These are phyloP conservation scores for Nannizzia gypsea DNA, from an alignment of 2,329 filamentous ascomycete species.

Conservation along the genomic window DNA sequence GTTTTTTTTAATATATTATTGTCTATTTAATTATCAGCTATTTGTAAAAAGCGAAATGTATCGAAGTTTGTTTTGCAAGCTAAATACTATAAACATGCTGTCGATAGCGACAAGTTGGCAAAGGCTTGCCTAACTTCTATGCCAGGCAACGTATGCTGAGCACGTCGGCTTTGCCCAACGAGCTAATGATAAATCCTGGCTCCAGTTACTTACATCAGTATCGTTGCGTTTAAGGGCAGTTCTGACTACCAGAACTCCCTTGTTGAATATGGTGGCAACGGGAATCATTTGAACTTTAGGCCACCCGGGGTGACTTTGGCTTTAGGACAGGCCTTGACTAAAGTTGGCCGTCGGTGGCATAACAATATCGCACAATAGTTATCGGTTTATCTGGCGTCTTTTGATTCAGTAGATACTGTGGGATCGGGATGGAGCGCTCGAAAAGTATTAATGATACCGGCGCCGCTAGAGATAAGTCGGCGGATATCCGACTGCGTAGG, in stretches of 20 bases:
- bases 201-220: slow-evolving; percentile 1
- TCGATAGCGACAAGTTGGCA: too few species aligned
- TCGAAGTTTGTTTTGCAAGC: too few species aligned
- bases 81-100: too few species aligned
- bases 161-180: slow-evolving; percentile 4
- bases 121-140: not conserved
- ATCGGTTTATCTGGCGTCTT: slow-evolving; percentile 5
- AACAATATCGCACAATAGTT: slow-evolving; percentile 9
- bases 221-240: slow-evolving; percentile 5
- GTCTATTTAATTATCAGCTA: too few species aligned
- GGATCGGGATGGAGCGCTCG: slow-evolving; percentile 1
- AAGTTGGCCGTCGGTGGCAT: slow-evolving; percentile 8
- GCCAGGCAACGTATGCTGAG: not conserved
- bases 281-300: not conserved
- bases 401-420: not conserved
- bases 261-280: slow-evolving; percentile 8
- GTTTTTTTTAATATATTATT: too few species aligned
- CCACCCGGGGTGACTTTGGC: slow-evolving; percentile 2
- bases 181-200: slow-evolving; percentile 7
- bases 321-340: slow-evolving; percentile 7
- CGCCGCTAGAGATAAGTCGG: slow-evolving; percentile 10
- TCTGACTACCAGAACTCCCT: slow-evolving; percentile 7
- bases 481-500: slow-evolving; percentile 7
- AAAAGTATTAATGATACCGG: slow-evolving; percentile 8
- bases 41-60: too few species aligned